A percentile compares a stretch with the other conserved stretches of the same genome.
Conservation (phyloP, 495 filamentous ascomycete species). For the Cenococcum geophilum region DNA sequence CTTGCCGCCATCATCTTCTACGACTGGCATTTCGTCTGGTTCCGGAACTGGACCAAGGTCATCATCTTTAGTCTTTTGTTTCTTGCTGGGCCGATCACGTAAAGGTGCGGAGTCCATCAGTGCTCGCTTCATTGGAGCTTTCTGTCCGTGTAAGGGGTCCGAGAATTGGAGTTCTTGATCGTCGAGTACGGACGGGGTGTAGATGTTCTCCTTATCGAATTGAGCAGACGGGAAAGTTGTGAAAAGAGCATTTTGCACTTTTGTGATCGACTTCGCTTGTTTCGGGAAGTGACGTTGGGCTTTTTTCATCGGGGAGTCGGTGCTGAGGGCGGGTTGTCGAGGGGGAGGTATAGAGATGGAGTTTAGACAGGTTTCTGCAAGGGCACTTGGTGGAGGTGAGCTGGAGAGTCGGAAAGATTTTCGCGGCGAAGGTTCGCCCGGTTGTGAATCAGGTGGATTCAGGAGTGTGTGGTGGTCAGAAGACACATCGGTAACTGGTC, state of each 20-base stretch:
- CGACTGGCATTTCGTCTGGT: constrained; percentile 67
- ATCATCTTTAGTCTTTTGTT: constrained; percentile 44
- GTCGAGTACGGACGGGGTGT: constrained; percentile 35
- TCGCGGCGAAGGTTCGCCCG: constrained; percentile 27
- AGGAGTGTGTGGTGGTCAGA: constrained; percentile 44
- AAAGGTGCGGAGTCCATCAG: constrained; percentile 48
- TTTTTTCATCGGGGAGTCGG: constrained; percentile 84
- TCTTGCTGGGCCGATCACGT: constrained; percentile 65
- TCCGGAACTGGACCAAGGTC: constrained; percentile 53
- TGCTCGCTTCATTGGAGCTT: constrained; percentile 56
- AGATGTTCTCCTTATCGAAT: constrained; percentile 62
- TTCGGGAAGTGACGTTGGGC: constrained; percentile 25
- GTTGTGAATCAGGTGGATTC: constrained; percentile 24
- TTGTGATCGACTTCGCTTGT: constrained; percentile 22
- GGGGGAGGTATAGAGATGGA: constrained; percentile 69
- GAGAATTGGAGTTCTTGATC: constrained; percentile 6
- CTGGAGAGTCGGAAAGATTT: constrained; percentile 35
- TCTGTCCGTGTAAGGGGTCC: constrained; percentile 47
- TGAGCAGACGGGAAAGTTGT: constrained; percentile 54
- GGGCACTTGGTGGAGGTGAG: constrained; percentile 39
- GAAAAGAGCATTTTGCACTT: constrained; percentile 60
- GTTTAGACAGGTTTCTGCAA: constrained; percentile 44
- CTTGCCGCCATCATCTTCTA: constrained; percentile 84
- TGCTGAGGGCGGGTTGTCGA: constrained; percentile 54
- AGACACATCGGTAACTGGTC: constrained; percentile 41